These are phyloP conservation scores for Penicillium lividum DNA, from an alignment of 495 filamentous ascomycete species.

Conservation along the genomic window DNA sequence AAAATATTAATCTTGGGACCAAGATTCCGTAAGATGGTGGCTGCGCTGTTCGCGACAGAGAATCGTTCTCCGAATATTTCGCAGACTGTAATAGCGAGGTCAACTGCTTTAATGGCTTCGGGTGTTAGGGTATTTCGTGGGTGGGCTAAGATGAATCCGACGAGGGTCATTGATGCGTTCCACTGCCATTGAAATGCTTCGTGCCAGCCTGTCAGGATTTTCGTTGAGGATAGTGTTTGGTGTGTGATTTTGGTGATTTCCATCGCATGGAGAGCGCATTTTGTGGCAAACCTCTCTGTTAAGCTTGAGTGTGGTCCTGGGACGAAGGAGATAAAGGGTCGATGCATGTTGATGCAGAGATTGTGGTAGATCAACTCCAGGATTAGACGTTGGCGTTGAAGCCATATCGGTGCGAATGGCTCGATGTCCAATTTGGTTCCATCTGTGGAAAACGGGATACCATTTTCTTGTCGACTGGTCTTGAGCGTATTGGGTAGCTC, in stretches of 20 bases:
- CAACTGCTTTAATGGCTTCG: constrained; percentile 38
- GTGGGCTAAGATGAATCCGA: constrained; percentile 51
- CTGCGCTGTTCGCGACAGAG: constrained; percentile 44
- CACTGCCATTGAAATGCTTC: constrained; percentile 55
- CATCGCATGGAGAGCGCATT: constrained; percentile 50
- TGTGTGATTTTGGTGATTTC: constrained; percentile 50
- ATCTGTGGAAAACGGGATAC: constrained; percentile 46
- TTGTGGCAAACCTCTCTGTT: constrained; percentile 33
- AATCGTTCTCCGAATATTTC: constrained; percentile 49
- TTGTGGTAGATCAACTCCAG: constrained; percentile 55
- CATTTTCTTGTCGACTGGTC: constrained; percentile 31
- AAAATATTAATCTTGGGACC: constrained; percentile 2
- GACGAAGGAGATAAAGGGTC: constrained; percentile 50
- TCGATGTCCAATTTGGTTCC: constrained; percentile 38
- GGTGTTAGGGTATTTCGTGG: constrained; percentile 29
- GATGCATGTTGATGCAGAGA: constrained; percentile 42
- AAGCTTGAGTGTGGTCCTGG: constrained; percentile 14
- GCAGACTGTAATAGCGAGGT: constrained; percentile 42
- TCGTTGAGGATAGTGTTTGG: constrained; percentile 46
- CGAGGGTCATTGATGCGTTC: constrained; percentile 51
- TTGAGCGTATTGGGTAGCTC: constrained; percentile 43
- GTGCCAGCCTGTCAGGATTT: constrained; percentile 49
- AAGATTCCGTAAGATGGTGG: constrained; percentile 14
- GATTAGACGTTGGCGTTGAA: constrained; percentile 51
- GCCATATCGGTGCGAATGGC: constrained; percentile 38